Evolutionary conservation across 163 green algal genomes (phyloP), one percentile per base, ranked within the genome.

Genomic region (Chlorella variabilis): DNA sequence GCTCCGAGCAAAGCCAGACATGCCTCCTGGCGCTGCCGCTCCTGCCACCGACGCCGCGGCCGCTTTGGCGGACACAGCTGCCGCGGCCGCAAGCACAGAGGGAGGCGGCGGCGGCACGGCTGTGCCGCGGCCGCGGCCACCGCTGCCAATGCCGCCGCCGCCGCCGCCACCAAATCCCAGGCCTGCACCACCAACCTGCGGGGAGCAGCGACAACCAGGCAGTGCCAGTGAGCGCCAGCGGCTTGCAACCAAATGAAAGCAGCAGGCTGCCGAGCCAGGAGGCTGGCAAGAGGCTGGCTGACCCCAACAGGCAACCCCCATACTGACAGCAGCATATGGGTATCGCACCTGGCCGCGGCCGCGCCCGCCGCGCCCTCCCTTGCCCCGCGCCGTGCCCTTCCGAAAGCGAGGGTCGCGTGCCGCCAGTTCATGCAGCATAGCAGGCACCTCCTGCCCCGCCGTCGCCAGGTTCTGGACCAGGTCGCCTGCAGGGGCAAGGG

Each of bases 401-500:
- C 59, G 71, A 79, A 87, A 89, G 68, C 81, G 78, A 3, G 58
- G 36, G 61, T 90, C 91, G 82, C 90, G 90, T 39, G 88, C 86
- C 1, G 94, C 94, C 45, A 97, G 77, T 6, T 91, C 84, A 51
- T 91, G 83, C 76, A 98, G 81, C 36, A 71, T 68, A 15, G 78
- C 31, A 1, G 94, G 86, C 51, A 98, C 90, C 74, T 94, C 87
- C 88, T 98, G 93, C 33, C 91, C 92, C 4, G 88, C 92, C 0
- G 91, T 84, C 31, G 87, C 79, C 63, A 98, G 84, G 34, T 77
- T 92, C 58, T 91, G 83, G 29, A 96, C 87, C 49, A 98, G 88
- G 63, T 93, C 88, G 9, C 87, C 92, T 78, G 95, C 91, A 82
- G 91, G 89, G 13, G 39, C 25, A 9, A 2, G 3, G 38, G 23